A percentile compares a stretch with the other conserved stretches of the same genome.
These are phyloP conservation scores for Kwoniella sp. DNA, from an alignment of 768 basidiomycete species.

Conservation along the genomic window DNA sequence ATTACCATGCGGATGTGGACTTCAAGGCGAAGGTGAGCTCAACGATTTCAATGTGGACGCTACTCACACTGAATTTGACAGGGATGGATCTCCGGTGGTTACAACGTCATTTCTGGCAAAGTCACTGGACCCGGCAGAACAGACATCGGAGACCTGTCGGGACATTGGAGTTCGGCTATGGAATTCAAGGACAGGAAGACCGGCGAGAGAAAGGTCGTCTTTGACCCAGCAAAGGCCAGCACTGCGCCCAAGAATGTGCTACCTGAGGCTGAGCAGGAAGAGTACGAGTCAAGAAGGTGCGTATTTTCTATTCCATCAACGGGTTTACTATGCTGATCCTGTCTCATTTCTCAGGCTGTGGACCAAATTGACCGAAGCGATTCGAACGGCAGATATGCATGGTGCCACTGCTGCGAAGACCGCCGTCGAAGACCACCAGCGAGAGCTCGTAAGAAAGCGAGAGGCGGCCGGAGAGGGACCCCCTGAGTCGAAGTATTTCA, in stretches of 20 bases:
- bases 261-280: constrained; percentile 80
- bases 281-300: constrained; percentile 80
- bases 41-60: background rate
- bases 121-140: constrained; percentile 64
- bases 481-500: constrained; percentile 77
- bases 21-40: constrained; percentile 88
- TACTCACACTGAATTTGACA: constrained; percentile 35
- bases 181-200: constrained; percentile 69
- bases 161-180: constrained; percentile 87
- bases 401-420: constrained; percentile 86
- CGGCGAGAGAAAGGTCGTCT: constrained; percentile 68
- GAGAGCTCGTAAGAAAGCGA: constrained; percentile 68
- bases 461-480: constrained; percentile 65
- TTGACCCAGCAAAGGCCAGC: constrained; percentile 73
- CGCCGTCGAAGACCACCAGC: constrained; percentile 83
- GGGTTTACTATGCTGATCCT: background rate
- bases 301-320: too few relatives aligned
- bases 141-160: constrained; percentile 72
- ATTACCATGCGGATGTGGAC: constrained; percentile 74
- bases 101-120: constrained; percentile 82
- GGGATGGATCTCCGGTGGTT: constrained; percentile 96
- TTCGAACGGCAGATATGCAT: constrained; percentile 84
- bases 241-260: constrained; percentile 77
- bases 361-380: constrained; percentile 77
- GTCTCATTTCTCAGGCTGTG: constrained; percentile 67